Evolutionary conservation across 345 rosid species (phyloP).

Genomic region (Sisymbrium altissimum): DNA sequence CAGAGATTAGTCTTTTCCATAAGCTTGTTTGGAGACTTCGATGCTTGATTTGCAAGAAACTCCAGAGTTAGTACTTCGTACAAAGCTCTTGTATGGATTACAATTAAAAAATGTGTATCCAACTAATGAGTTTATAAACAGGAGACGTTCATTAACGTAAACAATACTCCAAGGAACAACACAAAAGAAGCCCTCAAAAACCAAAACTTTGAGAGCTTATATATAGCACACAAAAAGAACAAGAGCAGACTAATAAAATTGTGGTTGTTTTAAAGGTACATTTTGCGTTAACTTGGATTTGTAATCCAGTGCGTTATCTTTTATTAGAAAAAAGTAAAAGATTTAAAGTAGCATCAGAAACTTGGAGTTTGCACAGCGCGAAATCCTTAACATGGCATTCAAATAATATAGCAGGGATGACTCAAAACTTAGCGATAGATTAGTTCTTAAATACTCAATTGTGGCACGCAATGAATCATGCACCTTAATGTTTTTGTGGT

Average conservation of each 20-base stretch:
- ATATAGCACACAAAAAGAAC: neutral
- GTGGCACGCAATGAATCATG: neutral
- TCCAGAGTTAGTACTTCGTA: neutral
- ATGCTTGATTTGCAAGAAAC: neutral
- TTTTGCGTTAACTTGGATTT: no score
- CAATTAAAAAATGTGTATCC: neutral
- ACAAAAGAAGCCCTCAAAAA: neutral
- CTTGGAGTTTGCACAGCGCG: neutral
- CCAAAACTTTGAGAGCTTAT: neutral
- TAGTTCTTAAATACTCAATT: no score
- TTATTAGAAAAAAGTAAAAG: no score
- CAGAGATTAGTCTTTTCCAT: neutral
- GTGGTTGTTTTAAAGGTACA: no score
- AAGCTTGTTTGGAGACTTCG: neutral
- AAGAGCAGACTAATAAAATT: no score
- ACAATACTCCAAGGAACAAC: neutral
- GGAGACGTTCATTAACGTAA: neutral
- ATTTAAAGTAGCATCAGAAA: no score
- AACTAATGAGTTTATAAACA: neutral
- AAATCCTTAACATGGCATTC: neutral
- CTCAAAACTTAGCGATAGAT: no score
- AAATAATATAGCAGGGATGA: neutral
- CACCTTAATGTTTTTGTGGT: neutral
- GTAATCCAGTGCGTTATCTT: no score
- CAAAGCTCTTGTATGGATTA: neutral